These are phyloP conservation scores for Holtermannia corniformis DNA, from an alignment of 768 basidiomycete species.

Conservation along the genomic window DNA sequence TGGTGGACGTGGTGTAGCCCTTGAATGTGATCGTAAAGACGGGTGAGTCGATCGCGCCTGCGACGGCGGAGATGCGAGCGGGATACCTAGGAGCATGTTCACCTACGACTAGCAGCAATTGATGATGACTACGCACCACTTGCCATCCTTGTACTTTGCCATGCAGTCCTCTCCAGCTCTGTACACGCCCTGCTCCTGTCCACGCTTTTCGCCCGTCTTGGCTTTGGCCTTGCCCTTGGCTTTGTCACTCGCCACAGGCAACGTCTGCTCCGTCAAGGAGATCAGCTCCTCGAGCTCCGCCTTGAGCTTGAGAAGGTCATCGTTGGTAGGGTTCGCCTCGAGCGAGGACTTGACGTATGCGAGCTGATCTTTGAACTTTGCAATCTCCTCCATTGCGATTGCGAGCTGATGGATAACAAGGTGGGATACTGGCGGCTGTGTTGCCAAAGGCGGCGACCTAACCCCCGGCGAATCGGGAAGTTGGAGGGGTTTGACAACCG, in stretches of 20 bases:
- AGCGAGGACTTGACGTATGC: conserved; percentile 40
- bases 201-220: conserved; percentile 2
- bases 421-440: conserved; percentile 43
- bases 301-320: conserved; percentile 37
- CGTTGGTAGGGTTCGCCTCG: conserved; percentile 37
- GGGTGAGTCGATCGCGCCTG: conserved; percentile 36
- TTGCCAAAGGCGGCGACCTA: conserved; percentile 32
- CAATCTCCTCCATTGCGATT: conserved; percentile 35
- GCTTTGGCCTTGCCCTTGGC: conserved; percentile 28
- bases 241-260: conserved; percentile 11
- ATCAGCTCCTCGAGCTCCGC: conserved; percentile 40
- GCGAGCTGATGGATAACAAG: background rate
- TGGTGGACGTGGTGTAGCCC: conserved; percentile 39
- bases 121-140: conserved; percentile 31
- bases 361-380: conserved; percentile 40
- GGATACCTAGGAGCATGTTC: conserved; percentile 30
- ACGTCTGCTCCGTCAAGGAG: conserved; percentile 27
- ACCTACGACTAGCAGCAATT: too few relatives aligned
- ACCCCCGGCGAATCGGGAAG: conserved; percentile 56
- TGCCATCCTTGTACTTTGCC: conserved; percentile 42
- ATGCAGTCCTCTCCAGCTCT: conserved; percentile 41
- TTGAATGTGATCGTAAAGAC: conserved; percentile 41
- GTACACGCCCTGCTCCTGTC: conserved; percentile 28
- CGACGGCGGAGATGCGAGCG: conserved; percentile 35
- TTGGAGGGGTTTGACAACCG: conserved; percentile 49